Evolutionary conservation across 2,329 filamentous ascomycete species (phyloP), one percentile per base, ranked within the genome.

Genomic region (Talaromyces sp.): DNA sequence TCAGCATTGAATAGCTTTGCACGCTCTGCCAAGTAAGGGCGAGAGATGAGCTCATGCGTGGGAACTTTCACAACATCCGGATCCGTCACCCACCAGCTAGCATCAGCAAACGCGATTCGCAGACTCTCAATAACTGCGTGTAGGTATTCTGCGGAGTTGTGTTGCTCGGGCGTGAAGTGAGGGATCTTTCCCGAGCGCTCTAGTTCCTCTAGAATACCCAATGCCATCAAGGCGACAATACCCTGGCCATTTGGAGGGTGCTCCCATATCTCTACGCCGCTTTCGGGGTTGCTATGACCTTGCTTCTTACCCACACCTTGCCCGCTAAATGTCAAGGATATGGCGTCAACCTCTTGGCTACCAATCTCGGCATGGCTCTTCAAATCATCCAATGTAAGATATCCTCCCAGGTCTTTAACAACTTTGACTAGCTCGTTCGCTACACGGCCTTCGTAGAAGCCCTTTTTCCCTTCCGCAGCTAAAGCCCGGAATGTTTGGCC

Each of bases 161-260:
- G 91, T 68, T 96, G 89, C 2, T 81, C 77, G 1, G 83, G 75
- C 0, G 74, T 76, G 75, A 95, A 96, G 0, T 80, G 82, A 0
- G 89, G 86, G 62, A 98, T 91, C 68, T 86, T 86, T 43, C 88
- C 89, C 17, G 82, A 79, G 62, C 86, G 85, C 75, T 96, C 91
- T 1, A 98, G 82, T 71, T 93, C 87, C 72, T 97, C 88, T 55
- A 99, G 80, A 65, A 98, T 96, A 1, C 95, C 95, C 0, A 99
- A 81, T 0, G 95, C 90, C 88, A 98, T 96, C 32, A 98, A 80
- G 0, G 95, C 95, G 2, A 98, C 90, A 65, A 98, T 93, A 1
- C 95, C 95, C 76, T 98, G 95, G 0, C 95, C 93, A 69, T 98
- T 98, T 9, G 95, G 95, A 38, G 93, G 93, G 71, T 98, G 93